Evolutionary conservation across 192 early-diverging fungal genomes (phyloP).

Genomic region (Thoreauomyces humboldtii): DNA sequence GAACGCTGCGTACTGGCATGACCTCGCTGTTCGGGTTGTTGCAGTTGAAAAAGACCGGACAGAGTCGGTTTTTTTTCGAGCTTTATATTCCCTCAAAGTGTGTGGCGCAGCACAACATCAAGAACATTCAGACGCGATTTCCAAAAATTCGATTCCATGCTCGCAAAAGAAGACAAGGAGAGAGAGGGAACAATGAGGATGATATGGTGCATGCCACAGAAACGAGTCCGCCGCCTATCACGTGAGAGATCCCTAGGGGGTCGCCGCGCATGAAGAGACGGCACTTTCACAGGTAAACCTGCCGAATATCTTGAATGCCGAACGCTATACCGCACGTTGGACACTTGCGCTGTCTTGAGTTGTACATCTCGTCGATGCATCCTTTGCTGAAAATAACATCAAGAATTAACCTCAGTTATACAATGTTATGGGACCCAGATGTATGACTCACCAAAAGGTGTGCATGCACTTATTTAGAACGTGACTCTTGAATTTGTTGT

Average conservation of each 20-base stretch:
- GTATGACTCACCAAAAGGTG: conserved; percentile 70
- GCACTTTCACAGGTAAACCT: conserved; percentile 69
- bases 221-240: neutral
- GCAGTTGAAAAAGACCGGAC: too few species aligned
- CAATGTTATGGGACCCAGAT: neutral
- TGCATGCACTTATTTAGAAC: conserved; percentile 89
- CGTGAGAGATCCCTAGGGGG: too few species aligned
- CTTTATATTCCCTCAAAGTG: too few species aligned
- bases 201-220: neutral
- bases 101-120: too few species aligned
- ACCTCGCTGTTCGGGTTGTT: too few species aligned
- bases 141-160: too few species aligned
- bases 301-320: conserved; percentile 73
- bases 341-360: conserved; percentile 90
- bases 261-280: neutral
- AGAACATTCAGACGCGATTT: too few species aligned
- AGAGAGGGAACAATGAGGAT: too few species aligned
- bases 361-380: conserved; percentile 82
- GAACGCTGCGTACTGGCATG: too few species aligned
- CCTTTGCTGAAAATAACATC: conserved; percentile 48
- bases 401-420: neutral
- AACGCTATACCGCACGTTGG: conserved; percentile 87
- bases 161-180: too few species aligned
- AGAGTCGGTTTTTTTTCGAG: too few species aligned
- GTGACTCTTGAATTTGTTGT: conserved; percentile 80